A percentile compares a stretch with the other conserved stretches of the same genome.
Evolutionary conservation across 805 yeast genomes (phyloP).

Genomic region (Hemisphaericaspora nanyangensis): DNA sequence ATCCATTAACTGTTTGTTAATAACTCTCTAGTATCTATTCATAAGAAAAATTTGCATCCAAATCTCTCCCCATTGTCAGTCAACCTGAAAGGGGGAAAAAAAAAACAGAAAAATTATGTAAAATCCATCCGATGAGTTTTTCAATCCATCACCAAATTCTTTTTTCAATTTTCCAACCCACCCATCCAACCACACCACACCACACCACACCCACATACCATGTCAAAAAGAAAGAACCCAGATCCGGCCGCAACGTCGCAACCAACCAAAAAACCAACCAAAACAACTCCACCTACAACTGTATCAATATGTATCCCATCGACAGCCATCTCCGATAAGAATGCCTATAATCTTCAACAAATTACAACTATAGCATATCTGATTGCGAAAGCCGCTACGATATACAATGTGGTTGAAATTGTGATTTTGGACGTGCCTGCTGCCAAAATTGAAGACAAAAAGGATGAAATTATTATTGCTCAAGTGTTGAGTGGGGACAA

Average conservation of each 20-base stretch:
- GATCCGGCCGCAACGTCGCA: conserved; percentile 14
- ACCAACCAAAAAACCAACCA: conserved; percentile 29
- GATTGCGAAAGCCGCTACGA: conserved; percentile 69
- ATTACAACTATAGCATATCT: conserved; percentile 72
- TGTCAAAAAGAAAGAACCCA: conserved; percentile 24
- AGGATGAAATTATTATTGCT: conserved; percentile 12
- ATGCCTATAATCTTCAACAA: conserved; percentile 67
- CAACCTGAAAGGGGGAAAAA: no score
- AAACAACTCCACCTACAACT: conserved; percentile 22
- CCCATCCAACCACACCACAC: no score
- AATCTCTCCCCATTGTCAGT: no score
- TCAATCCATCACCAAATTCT: no score
- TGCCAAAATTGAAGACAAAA: conserved; percentile 12
- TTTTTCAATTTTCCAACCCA: no score
- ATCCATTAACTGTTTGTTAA: no score
- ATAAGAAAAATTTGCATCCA: no score
- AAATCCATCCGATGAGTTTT: no score
- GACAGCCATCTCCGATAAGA: conserved; percentile 47
- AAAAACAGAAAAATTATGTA: no score
- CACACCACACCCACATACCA: no score
- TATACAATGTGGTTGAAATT: conserved; percentile 69
- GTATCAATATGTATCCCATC: conserved; percentile 74
- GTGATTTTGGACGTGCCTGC: conserved; percentile 58
- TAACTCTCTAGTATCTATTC: no score
- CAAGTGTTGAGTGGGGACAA: conserved; percentile 24